Evolutionary conservation across 345 rosid species (phyloP).

Genomic region (Eucalyptus marginata): DNA sequence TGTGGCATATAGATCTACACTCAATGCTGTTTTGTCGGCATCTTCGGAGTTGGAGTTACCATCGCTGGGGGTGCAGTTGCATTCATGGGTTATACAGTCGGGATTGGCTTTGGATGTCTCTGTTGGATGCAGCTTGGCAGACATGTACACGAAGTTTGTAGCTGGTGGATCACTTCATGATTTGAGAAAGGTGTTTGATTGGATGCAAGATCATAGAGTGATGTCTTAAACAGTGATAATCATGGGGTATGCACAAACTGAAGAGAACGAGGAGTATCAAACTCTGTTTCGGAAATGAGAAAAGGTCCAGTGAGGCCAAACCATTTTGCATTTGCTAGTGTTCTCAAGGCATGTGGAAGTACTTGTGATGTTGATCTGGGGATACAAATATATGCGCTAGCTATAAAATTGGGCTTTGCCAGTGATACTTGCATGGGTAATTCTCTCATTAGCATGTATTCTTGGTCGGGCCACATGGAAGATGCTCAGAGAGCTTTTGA

Average conservation of each 20-base stretch:
- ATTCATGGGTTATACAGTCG: no score
- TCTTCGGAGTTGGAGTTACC: no score
- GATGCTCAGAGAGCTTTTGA: not conserved
- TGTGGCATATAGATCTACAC: no score
- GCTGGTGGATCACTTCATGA: not conserved
- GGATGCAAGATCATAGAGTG: not conserved
- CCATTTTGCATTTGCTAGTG: not conserved
- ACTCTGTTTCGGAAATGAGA: not conserved
- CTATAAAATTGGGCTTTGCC: not conserved
- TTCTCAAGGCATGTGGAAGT: not conserved
- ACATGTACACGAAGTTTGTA: not conserved
- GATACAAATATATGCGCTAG: rapidly evolving
- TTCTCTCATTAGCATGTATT: not conserved
- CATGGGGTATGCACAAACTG: not conserved
- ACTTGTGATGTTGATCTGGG: not conserved
- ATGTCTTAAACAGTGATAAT: not conserved
- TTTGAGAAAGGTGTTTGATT: not conserved
- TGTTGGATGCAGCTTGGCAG: not conserved
- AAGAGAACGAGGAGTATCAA: not conserved
- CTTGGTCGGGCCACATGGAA: not conserved
- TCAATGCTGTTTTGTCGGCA: no score
- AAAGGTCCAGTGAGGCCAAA: not conserved
- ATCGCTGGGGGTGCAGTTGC: no score
- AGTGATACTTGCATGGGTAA: rapidly evolving
- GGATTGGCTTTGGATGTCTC: not conserved